These are phyloP conservation scores for Lichtheimia hyalospora DNA, from an alignment of 371 early-diverging fungal species.

Conservation along the genomic window DNA sequence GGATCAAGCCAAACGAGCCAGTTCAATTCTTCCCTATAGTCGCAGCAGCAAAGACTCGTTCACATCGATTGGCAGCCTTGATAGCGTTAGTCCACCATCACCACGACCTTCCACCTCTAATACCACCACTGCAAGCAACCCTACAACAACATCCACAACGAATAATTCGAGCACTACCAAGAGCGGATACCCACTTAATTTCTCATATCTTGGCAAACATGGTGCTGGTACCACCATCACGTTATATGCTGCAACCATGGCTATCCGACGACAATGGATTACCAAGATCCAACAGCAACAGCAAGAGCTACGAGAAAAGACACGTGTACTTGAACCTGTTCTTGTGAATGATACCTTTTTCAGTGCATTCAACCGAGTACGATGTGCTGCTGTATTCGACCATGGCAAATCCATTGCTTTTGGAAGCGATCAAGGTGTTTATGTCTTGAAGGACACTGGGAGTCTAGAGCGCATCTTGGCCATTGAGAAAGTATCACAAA, in stretches of 20 bases:
- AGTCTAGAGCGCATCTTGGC: slow-evolving; percentile 54
- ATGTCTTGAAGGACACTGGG: slow-evolving; percentile 14
- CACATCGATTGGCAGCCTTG: slow-evolving; percentile 10
- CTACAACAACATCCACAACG: background rate
- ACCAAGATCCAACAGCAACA: slow-evolving; percentile 80
- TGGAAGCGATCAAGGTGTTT: slow-evolving; percentile 29
- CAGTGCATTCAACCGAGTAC: slow-evolving; percentile 33
- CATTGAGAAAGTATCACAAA: slow-evolving; percentile 75
- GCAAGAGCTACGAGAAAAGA: slow-evolving; percentile 55
- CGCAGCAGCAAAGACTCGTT: slow-evolving; percentile 24
- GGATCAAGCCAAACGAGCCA: slow-evolving; percentile 47
- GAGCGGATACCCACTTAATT: slow-evolving; percentile 62
- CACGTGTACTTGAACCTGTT: slow-evolving; percentile 61
- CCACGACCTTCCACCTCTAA: slow-evolving; percentile 5
- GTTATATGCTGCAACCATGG: slow-evolving; percentile 71
- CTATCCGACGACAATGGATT: slow-evolving; percentile 80
- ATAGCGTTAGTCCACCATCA: slow-evolving; percentile 1
- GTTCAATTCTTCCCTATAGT: slow-evolving; percentile 37
- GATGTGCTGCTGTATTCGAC: slow-evolving; percentile 31
- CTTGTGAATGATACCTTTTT: slow-evolving; percentile 35
- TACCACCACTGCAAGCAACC: slow-evolving; percentile 4
- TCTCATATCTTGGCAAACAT: slow-evolving; percentile 77
- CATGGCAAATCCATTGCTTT: slow-evolving; percentile 16
- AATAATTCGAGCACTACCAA: slow-evolving; percentile 16
- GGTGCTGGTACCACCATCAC: slow-evolving; percentile 60